Evolutionary conservation across 2,329 filamentous ascomycete genomes (phyloP).

Genomic region (Neofusicoccum sp.): DNA sequence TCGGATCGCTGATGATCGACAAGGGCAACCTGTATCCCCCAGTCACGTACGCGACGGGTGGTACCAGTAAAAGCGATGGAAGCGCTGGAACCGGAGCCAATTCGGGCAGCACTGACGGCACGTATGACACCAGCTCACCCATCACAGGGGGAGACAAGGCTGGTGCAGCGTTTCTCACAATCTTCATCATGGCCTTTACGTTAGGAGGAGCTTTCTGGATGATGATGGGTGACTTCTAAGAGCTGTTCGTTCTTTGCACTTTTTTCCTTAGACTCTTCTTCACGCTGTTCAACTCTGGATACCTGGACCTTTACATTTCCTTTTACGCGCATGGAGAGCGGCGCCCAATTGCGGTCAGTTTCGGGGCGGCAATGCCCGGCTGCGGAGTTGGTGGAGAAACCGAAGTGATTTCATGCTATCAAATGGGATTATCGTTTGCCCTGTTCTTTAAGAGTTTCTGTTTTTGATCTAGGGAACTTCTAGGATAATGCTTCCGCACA

Average conservation of each 20-base stretch:
- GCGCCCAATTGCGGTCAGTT: neutral
- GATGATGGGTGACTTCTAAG: slow-evolving; percentile 23
- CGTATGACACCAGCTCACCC: slow-evolving; percentile 26
- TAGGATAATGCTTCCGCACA: slow-evolving; percentile 8
- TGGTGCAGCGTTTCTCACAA: slow-evolving; percentile 40
- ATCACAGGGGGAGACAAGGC: slow-evolving; percentile 44
- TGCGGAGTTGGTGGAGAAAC: slow-evolving; percentile 14
- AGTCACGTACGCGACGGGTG: slow-evolving; percentile 53
- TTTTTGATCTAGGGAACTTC: slow-evolving; percentile 14
- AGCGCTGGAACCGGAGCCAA: slow-evolving; percentile 36
- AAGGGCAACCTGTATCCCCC: slow-evolving; percentile 38
- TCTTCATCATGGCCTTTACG: slow-evolving; percentile 9
- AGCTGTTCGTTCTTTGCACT: neutral
- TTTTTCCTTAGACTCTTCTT: slow-evolving; percentile 1
- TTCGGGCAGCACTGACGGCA: slow-evolving; percentile 7
- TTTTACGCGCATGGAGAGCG: neutral
- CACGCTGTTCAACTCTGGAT: slow-evolving; percentile 6
- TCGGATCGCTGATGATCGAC: slow-evolving; percentile 50
- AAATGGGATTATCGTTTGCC: neutral
- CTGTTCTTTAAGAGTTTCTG: slow-evolving; percentile 2
- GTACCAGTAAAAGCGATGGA: slow-evolving; percentile 51
- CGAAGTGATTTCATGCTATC: neutral
- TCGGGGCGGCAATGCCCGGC: neutral
- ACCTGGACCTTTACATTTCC: slow-evolving; percentile 6
- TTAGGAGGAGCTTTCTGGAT: slow-evolving; percentile 29